These are phyloP conservation scores for Phytopythium vexans DNA, from an alignment of 352 stramenopile genomes.

Conservation along the genomic window DNA sequence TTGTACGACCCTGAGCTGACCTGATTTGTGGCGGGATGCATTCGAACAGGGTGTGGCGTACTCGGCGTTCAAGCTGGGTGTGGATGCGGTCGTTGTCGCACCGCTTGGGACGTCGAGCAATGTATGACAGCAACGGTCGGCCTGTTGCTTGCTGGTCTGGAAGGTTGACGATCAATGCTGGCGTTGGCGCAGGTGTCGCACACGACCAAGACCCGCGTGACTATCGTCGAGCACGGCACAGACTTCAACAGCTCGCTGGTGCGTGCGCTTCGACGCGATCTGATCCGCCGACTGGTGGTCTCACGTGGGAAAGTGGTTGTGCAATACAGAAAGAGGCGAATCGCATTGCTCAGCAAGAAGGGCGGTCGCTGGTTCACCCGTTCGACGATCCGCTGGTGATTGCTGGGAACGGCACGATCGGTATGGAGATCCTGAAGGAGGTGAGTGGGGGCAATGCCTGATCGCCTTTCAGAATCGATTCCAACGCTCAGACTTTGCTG, in stretches of 20 bases:
- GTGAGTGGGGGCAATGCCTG: conserved; percentile 13
- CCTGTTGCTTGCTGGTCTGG: conserved; percentile 10
- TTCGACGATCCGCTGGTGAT: conserved; percentile 98
- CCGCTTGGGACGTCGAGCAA: conserved; percentile 94
- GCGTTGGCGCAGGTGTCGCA: conserved; percentile 26
- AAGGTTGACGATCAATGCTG: conserved; percentile 1
- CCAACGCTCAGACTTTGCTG: background rate
- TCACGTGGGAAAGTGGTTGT: background rate
- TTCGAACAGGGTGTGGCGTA: conserved; percentile 88
- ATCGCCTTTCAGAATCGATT: background rate
- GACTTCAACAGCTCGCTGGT: conserved; percentile 96
- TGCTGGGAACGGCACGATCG: conserved; percentile 97
- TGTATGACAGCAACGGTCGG: conserved; percentile 47
- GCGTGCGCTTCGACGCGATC: conserved; percentile 3
- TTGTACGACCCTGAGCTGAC: background rate
- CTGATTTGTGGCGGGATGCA: background rate
- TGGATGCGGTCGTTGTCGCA: conserved; percentile 96
- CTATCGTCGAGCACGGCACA: conserved; percentile 93
- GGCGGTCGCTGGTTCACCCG: conserved; percentile 94
- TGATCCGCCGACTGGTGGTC: background rate
- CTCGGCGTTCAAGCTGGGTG: conserved; percentile 90
- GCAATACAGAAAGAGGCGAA: conserved; percentile 83
- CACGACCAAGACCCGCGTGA: conserved; percentile 71
- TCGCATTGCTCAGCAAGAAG: conserved; percentile 88
- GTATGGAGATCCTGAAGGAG: conserved; percentile 91